phyloP scores from a whole-genome alignment of 2,329 filamentous ascomycete species.

The Onygenales sp. region DNA sequence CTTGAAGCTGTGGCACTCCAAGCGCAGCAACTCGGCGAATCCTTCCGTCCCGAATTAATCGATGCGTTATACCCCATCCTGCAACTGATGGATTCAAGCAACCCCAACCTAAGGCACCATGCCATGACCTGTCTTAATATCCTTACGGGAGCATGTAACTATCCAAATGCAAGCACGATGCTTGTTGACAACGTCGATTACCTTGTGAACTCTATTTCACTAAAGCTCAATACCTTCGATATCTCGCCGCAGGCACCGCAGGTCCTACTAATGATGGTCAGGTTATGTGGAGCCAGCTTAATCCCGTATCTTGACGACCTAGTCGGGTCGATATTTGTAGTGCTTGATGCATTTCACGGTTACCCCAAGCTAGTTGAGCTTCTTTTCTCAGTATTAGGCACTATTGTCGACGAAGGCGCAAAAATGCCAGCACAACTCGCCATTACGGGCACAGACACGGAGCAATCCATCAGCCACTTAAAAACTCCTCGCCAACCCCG shows the following conservation, averaged over 20 bases:
- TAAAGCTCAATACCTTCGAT: slow-evolving; percentile 85
- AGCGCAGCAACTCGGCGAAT: slow-evolving; percentile 54
- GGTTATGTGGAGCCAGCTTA: slow-evolving; percentile 68
- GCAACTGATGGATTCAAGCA: slow-evolving; percentile 69
- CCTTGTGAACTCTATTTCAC: slow-evolving; percentile 81
- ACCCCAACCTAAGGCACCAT: slow-evolving; percentile 61
- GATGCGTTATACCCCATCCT: slow-evolving; percentile 88
- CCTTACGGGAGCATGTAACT: slow-evolving; percentile 66
- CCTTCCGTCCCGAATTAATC: slow-evolving; percentile 76
- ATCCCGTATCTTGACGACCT: slow-evolving; percentile 88
- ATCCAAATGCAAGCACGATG: slow-evolving; percentile 62
- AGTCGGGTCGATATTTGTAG: slow-evolving; percentile 80
- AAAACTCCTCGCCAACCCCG: slow-evolving; percentile 23
- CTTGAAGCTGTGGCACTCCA: slow-evolving; percentile 72
- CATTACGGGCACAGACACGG: slow-evolving; percentile 25
- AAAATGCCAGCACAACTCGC: slow-evolving; percentile 43
- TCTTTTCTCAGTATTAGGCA: slow-evolving; percentile 71
- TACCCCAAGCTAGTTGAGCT: slow-evolving; percentile 79
- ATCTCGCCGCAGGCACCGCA: slow-evolving; percentile 85
- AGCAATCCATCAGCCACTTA: slow-evolving; percentile 16
- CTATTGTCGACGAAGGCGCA: slow-evolving; percentile 73
- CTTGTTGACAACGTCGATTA: slow-evolving; percentile 92
- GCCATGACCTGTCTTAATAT: slow-evolving; percentile 75
- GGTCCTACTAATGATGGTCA: slow-evolving; percentile 90
- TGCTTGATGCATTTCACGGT: slow-evolving; percentile 90